These are phyloP conservation scores for Nakazawaea anatomiae DNA, from an alignment of 805 yeast genomes.

Conservation along the genomic window DNA sequence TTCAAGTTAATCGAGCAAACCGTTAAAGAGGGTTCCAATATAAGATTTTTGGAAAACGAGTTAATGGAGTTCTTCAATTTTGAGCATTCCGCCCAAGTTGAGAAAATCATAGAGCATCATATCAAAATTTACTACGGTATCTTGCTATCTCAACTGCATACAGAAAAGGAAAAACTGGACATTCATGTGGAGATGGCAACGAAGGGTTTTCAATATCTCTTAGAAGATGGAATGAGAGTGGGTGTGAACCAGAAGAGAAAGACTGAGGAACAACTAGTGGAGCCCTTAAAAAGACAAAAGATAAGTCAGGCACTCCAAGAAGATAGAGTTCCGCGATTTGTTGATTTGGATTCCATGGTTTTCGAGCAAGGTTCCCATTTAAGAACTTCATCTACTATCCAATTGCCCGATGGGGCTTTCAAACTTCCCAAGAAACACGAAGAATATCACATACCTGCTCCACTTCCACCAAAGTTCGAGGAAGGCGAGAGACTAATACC, in stretches of 20 bases:
- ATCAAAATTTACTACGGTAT: constrained; percentile 23
- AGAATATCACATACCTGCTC: constrained; percentile 90
- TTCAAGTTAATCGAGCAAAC: constrained; percentile 32
- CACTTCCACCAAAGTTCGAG: constrained; percentile 37
- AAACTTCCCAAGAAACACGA: constrained; percentile 77
- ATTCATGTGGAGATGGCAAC: constrained; percentile 39
- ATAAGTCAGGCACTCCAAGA: not conserved
- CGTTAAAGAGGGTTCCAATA: constrained; percentile 20
- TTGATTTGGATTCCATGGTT: constrained; percentile 58
- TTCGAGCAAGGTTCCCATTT: constrained; percentile 73
- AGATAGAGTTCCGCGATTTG: constrained; percentile 38
- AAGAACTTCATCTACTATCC: constrained; percentile 59
- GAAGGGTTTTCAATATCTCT: constrained; percentile 33
- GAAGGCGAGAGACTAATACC: constrained; percentile 42
- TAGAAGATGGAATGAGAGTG: constrained; percentile 30
- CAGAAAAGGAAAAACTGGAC: constrained; percentile 26
- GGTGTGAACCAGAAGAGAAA: constrained; percentile 16
- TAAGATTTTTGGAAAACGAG: constrained; percentile 45
- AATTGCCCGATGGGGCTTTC: constrained; percentile 79
- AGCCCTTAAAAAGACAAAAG: constrained; percentile 8
- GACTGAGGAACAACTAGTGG: constrained; percentile 12
- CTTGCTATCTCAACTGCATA: constrained; percentile 14
- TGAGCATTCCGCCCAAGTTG: constrained; percentile 45
- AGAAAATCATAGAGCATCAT: constrained; percentile 40
- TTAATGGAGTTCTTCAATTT: constrained; percentile 46